Evolutionary conservation across 202 grass and related monocot genomes (phyloP).

Genomic region (Panicum hallii): DNA sequence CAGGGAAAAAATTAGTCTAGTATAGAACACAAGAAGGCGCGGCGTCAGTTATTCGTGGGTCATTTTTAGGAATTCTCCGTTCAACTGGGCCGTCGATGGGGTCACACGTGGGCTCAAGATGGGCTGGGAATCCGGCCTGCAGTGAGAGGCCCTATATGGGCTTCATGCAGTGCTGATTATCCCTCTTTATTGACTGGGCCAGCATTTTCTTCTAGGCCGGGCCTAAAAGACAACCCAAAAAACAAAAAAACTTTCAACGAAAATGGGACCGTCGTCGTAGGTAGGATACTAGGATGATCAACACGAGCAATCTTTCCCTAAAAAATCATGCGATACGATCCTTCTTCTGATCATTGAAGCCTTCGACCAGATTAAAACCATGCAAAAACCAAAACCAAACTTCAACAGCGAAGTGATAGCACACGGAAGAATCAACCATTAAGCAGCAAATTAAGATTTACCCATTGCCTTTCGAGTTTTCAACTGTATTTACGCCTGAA

Average conservation of each 20-base stretch:
- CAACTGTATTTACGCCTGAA: background rate
- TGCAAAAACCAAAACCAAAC: background rate
- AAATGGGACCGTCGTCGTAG: background rate
- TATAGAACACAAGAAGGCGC: too few species aligned
- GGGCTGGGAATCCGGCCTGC: background rate
- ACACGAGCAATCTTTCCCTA: background rate
- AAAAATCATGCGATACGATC: background rate
- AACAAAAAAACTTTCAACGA: too few species aligned
- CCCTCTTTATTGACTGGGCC: background rate
- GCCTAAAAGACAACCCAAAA: background rate
- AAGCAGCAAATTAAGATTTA: background rate
- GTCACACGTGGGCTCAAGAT: background rate
- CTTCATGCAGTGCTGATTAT: background rate
- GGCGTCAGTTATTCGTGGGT: too few species aligned
- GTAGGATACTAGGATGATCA: too few species aligned
- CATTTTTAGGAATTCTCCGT: background rate
- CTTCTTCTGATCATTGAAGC: background rate
- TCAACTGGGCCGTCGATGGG: background rate
- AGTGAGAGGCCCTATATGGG: background rate
- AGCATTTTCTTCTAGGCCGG: background rate
- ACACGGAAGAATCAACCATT: background rate
- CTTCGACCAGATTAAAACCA: background rate
- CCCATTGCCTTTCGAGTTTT: background rate
- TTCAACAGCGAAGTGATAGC: background rate
- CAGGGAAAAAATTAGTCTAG: too few species aligned